Percentiles rank a stretch among this genome's conserved stretches.
These are phyloP conservation scores for Primulina tabacum DNA, from an alignment of 257 asterid species.

Conservation along the genomic window DNA sequence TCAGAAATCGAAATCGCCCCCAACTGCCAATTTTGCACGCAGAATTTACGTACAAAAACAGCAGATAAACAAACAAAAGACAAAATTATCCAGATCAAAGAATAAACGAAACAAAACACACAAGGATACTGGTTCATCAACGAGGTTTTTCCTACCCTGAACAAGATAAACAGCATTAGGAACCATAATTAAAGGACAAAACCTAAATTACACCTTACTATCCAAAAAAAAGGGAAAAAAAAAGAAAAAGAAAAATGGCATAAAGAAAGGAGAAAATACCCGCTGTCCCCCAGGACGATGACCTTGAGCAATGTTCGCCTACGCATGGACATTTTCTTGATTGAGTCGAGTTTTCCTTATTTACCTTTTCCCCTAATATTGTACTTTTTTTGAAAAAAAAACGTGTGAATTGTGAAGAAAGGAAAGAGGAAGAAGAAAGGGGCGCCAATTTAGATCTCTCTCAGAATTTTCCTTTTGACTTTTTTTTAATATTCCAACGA, in stretches of 20 bases:
- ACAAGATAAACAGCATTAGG: constrained; percentile 19
- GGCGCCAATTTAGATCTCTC: constrained; percentile 90
- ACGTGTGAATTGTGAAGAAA: constrained; percentile 17
- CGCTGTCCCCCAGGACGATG: constrained; percentile 98
- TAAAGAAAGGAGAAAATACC: constrained; percentile 39
- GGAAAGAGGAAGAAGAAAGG: constrained; percentile 36
- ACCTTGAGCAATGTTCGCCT: constrained; percentile 93
- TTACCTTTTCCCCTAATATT: constrained; percentile 8
- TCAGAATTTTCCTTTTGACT: constrained; percentile 26
- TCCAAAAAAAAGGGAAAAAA: not conserved
- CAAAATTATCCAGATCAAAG: not conserved
- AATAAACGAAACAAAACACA: not conserved
- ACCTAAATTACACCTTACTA: not conserved
- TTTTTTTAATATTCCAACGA: not conserved
- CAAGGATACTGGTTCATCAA: constrained; percentile 97
- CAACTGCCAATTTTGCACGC: not conserved
- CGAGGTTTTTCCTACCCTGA: constrained; percentile 98
- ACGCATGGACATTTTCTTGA: constrained; percentile 71
- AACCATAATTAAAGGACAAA: constrained; percentile 2
- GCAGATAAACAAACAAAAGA: not conserved
- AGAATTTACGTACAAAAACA: not conserved
- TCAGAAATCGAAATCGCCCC: not conserved
- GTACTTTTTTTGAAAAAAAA: constrained; percentile 5
- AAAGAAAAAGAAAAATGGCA: not conserved
- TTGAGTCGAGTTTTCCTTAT: constrained; percentile 17